Evolutionary conservation across 352 stramenopile genomes (phyloP), one percentile per base, ranked within the genome.

Genomic region (Globisporangium cystogenes): DNA sequence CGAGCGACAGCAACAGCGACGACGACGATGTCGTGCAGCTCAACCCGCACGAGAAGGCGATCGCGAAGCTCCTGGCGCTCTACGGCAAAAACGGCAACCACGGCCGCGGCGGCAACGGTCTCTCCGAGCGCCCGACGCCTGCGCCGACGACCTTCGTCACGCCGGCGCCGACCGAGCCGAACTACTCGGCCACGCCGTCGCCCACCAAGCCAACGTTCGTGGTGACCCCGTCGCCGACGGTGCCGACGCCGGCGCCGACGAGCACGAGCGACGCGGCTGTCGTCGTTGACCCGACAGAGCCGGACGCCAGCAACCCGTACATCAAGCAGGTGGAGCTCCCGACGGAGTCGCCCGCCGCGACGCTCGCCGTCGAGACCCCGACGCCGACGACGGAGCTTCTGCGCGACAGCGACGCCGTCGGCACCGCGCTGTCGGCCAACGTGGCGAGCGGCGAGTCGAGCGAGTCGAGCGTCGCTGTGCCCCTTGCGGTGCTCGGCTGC

Each of bases 271-370:
- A 36, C 24, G 37, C 37, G 43, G 14, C 20, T 11, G 20, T 12
- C 23, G 39, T 41, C 45, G 14, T 37, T 44, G 15, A 45, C 26
- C 3, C 16, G 12, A 26, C 27, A 10, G 26, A 24, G 3, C 39
- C 36, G 26, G 36, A 47, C 37, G 26, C 18, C 21, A 50, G 4
- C 21, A 60, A 60, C 39, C 36, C 46, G 20, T 53, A 35, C 37
- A 60, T 60, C 39, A 62, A 57, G 55, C 49, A 62, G 48, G n/a
- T 62, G 10, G 53, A 23, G 23, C 18, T 60, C 14, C 46, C 53
- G 33, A 36, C 23, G 3, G 39, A 51, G 48, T 52, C 43, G 29
- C 39, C 47, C 18, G 35, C 41, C 10, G 53, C 33, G 3, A 59
- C 53, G 21, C 39, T 60, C 21, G 36, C 53, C 7, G 44, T 47